phyloP scores from a whole-genome alignment of 2,329 filamentous ascomycete genomes.

The Thermochaetoides dissita region DNA sequence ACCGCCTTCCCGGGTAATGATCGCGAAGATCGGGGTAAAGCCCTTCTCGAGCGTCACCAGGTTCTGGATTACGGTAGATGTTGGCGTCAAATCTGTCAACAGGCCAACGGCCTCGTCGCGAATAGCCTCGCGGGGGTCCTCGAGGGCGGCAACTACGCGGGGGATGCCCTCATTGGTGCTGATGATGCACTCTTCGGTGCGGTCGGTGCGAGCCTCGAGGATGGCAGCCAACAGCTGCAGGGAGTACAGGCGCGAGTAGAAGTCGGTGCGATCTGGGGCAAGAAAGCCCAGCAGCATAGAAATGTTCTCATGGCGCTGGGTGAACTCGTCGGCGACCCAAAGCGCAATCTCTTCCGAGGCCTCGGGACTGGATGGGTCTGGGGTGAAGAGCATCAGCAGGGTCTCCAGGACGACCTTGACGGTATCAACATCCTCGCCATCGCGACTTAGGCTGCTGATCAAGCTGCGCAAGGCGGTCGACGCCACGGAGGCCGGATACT shows the following conservation, averaged over 20 bases:
- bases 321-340: conserved; percentile 96
- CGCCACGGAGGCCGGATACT: conserved; percentile 89
- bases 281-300: conserved; percentile 79
- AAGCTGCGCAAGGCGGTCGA: conserved; percentile 82
- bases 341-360: conserved; percentile 90
- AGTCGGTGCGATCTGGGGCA: conserved; percentile 71
- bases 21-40: conserved; percentile 71
- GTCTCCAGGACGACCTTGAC: conserved; percentile 93
- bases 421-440: conserved; percentile 90
- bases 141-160: conserved; percentile 67
- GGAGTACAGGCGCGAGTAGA: conserved; percentile 82
- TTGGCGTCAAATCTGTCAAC: conserved; percentile 74
- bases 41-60: conserved; percentile 90
- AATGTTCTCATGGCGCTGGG: conserved; percentile 93
- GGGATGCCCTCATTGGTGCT: conserved; percentile 79
- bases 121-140: conserved; percentile 74
- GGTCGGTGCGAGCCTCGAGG: conserved; percentile 68
- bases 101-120: conserved; percentile 80
- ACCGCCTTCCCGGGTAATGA: conserved; percentile 71
- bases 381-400: conserved; percentile 76
- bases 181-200: conserved; percentile 89
- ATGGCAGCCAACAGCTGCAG: conserved; percentile 82
- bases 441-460: conserved; percentile 71
- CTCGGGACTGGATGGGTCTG: conserved; percentile 62
- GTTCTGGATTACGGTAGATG: conserved; percentile 81